Evolutionary conservation across 2,329 filamentous ascomycete species (phyloP), one percentile per base, ranked within the genome.

Genomic region (Trichoderma lentiforme): DNA sequence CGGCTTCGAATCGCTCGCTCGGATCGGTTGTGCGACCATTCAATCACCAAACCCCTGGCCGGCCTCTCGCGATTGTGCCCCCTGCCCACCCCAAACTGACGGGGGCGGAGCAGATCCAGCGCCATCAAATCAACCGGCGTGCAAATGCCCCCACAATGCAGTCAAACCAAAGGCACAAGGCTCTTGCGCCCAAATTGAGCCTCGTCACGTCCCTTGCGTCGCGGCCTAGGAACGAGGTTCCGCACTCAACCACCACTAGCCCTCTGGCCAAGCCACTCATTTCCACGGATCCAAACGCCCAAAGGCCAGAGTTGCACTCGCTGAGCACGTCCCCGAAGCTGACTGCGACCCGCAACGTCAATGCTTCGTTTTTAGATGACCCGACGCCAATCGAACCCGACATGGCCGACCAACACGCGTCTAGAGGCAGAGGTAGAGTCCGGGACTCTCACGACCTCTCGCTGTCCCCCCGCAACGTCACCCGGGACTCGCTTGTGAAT

Each of bases 401-500:
- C 71, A 79, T 79, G 78, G 73, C 77, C 60, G 77, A 78, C 69
- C 75, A 75, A 57, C 73, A 72, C 58, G 61, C 73, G 64, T 71
- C 77, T 57, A 73, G 74, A 71, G 71, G 73, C 74, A 78, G 43
- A 51, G 43, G 47, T 12, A 21, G 74, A 76, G 57, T 60, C 57
- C 84, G 87, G 75, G 91, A 95, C 82, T 94, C 92, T 63, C 95
- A 98, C 85, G 95, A 97, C 81, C 87, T 98, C 74, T 95, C 93
- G 72, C 86, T 97, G 77, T 91, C 91, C 65, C 89, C 92, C 63
- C 87, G 91, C 73, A 89, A 93, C 79, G 90, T 93, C 74, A 93
- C 93, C 53, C 90, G 95, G 76, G 93, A 97, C 79, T 98, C 95
- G 43, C 90, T 99, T 76, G 94, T 99, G 73, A 92, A 96, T 82